Conservation (phyloP, 257 asterid genomes). For the Handroanthus guayacan region DNA sequence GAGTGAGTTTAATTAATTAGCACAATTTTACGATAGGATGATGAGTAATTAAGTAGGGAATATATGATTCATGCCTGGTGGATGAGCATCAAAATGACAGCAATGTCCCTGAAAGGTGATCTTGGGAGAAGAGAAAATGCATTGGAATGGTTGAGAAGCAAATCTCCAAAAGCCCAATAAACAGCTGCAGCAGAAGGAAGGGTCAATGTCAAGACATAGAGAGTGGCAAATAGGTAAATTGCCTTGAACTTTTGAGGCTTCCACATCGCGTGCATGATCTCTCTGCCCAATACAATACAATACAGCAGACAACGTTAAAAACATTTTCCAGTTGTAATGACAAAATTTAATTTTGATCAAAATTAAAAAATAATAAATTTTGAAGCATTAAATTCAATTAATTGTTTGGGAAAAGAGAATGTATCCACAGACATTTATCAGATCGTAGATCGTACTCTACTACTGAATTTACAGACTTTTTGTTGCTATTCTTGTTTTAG, state of each 20-base stretch:
- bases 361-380: background rate
- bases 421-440: too few relatives aligned
- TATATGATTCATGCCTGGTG: conserved; percentile 45
- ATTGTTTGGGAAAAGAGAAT: too few relatives aligned
- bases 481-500: too few relatives aligned
- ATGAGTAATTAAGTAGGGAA: too few relatives aligned
- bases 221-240: conserved; percentile 47
- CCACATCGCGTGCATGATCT: conserved; percentile 59
- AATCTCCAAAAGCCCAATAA: conserved; percentile 61
- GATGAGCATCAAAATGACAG: conserved; percentile 61
- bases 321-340: background rate
- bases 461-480: too few relatives aligned
- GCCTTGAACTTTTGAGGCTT: conserved; percentile 58
- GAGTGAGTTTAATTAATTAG: too few relatives aligned
- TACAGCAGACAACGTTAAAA: background rate
- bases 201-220: conserved; percentile 51
- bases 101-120: conserved; percentile 48
- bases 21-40: too few relatives aligned
- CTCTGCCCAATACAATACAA: conserved; percentile 33
- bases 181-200: conserved; percentile 55
- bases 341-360: background rate
- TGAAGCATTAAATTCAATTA: background rate
- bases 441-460: too few relatives aligned
- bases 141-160: conserved; percentile 54
- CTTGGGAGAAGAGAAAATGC: conserved; percentile 55